Evolutionary conservation across 257 asterid genomes (phyloP), one percentile per base, ranked within the genome.

Genomic region (Penstemon barbatus): DNA sequence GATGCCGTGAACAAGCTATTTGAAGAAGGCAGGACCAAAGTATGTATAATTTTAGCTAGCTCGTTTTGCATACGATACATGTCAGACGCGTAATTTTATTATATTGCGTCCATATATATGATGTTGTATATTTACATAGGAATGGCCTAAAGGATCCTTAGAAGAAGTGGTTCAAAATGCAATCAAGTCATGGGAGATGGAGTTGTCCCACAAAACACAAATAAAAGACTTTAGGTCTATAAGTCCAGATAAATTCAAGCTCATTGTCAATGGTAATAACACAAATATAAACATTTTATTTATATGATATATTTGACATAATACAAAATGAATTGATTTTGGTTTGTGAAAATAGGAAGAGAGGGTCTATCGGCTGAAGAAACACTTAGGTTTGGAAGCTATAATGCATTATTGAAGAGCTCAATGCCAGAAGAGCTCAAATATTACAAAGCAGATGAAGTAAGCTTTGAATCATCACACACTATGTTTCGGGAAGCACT

Each of bases 181-280:
- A 11, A 82, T 91, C 9, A 91, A 91, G 68, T 81, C 98, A 62
- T 89, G 98, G 98, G 98, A 91, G 82, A 89, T 92, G 98, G 98
- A 89, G 78, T 63, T 89, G 7, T 92, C 98, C 42, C 98, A 92
- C 87, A 92, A 92, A 81, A 86, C 85, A 38, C 78, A 89, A 1
- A 44, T 86, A 3, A 77, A 83, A 73, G 96, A 92, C 63, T 86
- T 92, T 84, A 89, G 73, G 80, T 89, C 88, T 13, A 84, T 92
- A 7, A 87, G 78, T 52, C 96, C 96, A 0, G 80, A 87, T 3
- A 87, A 89, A 62, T 92, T 92, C 90, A 87, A 79, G 66, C 92
- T 92, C 77, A 72, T 89, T 12, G 92, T 92, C 52, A 92, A 92
- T 69, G 98, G 98, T 91, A 79, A 63, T 12, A 15, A 1, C 2